Conservation (phyloP, 768 basidiomycete genomes). For the Tulasnella calospora region DNA sequence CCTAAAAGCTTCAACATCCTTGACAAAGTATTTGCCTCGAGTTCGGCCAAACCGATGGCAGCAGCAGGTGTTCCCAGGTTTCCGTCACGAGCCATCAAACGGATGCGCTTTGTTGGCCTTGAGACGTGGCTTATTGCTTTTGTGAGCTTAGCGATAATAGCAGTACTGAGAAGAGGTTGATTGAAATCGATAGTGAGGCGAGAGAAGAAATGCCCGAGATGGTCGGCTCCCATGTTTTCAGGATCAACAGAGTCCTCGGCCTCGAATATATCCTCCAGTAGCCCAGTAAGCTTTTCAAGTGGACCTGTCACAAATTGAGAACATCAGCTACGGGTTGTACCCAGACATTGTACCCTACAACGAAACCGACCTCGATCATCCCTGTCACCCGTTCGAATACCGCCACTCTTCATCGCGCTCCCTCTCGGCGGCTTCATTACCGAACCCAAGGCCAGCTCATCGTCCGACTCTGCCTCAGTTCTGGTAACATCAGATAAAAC, state of each 20-base stretch:
- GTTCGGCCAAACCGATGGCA: slow-evolving; percentile 59
- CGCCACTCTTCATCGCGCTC: background rate
- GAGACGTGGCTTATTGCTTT: slow-evolving; percentile 64
- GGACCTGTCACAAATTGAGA: slow-evolving; percentile 44
- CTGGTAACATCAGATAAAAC: slow-evolving; percentile 13
- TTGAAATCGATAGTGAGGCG: slow-evolving; percentile 52
- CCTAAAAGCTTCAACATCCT: slow-evolving; percentile 73
- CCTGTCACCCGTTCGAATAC: slow-evolving; percentile 54
- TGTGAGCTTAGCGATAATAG: slow-evolving; percentile 60
- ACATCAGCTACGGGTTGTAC: background rate
- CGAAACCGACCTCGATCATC: slow-evolving; percentile 61
- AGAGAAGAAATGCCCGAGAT: slow-evolving; percentile 54
- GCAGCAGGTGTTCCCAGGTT: slow-evolving; percentile 47
- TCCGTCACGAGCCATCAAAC: slow-evolving; percentile 45
- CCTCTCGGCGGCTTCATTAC: background rate
- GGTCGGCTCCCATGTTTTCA: slow-evolving; percentile 43
- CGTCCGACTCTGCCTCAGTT: slow-evolving; percentile 14
- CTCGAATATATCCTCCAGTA: slow-evolving; percentile 82
- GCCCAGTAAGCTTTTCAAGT: slow-evolving; percentile 66
- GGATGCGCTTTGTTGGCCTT: slow-evolving; percentile 61
- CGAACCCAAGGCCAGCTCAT: slow-evolving; percentile 18
- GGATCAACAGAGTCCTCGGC: slow-evolving; percentile 62
- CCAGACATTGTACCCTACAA: slow-evolving; percentile 17
- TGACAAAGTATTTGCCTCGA: slow-evolving; percentile 58
- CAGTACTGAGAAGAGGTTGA: slow-evolving; percentile 56